These are phyloP conservation scores for Didymellaceae sp. DNA, from an alignment of 2,329 filamentous ascomycete species.

Conservation along the genomic window DNA sequence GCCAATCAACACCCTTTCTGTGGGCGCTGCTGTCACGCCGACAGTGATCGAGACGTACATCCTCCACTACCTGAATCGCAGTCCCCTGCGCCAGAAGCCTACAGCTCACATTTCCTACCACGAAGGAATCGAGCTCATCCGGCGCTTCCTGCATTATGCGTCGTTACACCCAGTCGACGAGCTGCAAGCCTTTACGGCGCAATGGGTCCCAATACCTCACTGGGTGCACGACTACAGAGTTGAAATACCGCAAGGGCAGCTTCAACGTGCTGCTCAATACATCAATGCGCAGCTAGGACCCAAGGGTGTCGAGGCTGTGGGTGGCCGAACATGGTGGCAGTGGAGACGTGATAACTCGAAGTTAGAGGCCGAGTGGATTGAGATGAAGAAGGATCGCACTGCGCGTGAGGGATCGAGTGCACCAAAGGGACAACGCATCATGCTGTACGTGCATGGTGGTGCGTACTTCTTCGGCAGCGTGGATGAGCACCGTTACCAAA, in stretches of 20 bases:
- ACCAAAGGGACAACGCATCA: constrained; percentile 71
- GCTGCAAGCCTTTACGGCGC: constrained; percentile 85
- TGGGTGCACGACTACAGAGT: constrained; percentile 84
- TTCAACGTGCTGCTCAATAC: constrained; percentile 68
- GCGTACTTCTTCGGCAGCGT: constrained; percentile 96
- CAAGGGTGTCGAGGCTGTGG: constrained; percentile 74
- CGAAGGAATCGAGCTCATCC: constrained; percentile 86
- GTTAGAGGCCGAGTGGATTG: constrained; percentile 90
- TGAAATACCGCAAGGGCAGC: constrained; percentile 67
- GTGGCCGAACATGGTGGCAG: constrained; percentile 82
- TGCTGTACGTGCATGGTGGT: constrained; percentile 93
- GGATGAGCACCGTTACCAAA: constrained; percentile 96
- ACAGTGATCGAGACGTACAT: constrained; percentile 86
- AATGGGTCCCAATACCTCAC: constrained; percentile 87
- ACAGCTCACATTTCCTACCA: constrained; percentile 94
- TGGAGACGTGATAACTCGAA: constrained; percentile 69
- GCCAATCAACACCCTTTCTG: constrained; percentile 79
- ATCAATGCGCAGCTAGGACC: constrained; percentile 78
- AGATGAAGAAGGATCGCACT: constrained; percentile 84
- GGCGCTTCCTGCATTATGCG: constrained; percentile 82
- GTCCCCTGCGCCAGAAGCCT: constrained; percentile 76
- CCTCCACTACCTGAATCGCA: constrained; percentile 87
- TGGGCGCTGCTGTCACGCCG: constrained; percentile 84
- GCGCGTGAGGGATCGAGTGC: constrained; percentile 69
- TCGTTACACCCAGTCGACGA: constrained; percentile 93